Base-by-base conservation (phyloP, 306 rosid genomes). In the Cicer cuneatum region DNA sequence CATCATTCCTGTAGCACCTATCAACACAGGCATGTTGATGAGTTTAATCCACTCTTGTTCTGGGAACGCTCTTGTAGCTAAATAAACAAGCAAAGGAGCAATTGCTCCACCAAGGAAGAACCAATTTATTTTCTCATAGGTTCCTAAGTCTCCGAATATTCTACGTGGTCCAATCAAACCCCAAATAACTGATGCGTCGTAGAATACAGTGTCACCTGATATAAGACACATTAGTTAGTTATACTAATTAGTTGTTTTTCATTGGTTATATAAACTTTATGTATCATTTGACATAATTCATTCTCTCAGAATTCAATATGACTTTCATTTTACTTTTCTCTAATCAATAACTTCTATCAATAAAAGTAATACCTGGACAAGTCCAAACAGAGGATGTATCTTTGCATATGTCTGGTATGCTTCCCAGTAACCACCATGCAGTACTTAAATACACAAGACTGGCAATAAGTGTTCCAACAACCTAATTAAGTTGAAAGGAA, bases 371-470 rank as follows among this genome's bases (percentile, higher is more conserved):
- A 29, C 35, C 35, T 1, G 97, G 98, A 57, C 98, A 94, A 1
- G 94, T 89, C 98, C 98, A 94, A 1, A 87, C 84, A 0, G 96
- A 87, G 45, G 97, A 82, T 7, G 87, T 77, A n/a, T 90, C 96
- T 38, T 80, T 33, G 77, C 97, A 94, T 82, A 94, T 94, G 72
- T 87, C 89, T 0, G 96, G 94, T 61, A 94, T 94, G 59, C 85
- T 87, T 60, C 87, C 97, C 91, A 94, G 83, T 42, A 94, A 79
- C 98, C 98, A 94, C 98, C 97, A 94, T 6, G 98, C 98, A 0
- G 97, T 91, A 1, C 85, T 71, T 72, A 91, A 75, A 62, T 94
- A 91, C 46, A 94, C 97, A 5, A 88, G 0, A 39, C 69, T 75
- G 0, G 98, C 93, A 0, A 94, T 78, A 0, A 94, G 45, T 8